Evolutionary conservation across 2,329 filamentous ascomycete genomes (phyloP).

Genomic region (Cladophialophora chaetospira): DNA sequence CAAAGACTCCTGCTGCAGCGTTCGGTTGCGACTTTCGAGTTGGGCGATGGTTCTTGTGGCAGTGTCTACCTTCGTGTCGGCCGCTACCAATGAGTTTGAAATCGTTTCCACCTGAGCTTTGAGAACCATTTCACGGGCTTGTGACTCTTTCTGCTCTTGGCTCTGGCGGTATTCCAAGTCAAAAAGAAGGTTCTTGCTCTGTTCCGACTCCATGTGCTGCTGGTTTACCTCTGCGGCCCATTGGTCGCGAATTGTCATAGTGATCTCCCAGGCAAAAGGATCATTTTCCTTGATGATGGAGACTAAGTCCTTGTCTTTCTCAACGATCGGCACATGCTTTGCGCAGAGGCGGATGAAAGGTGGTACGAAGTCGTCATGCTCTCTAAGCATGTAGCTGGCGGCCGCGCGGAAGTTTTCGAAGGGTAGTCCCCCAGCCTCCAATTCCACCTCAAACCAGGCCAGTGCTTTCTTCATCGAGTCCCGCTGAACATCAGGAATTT

Average conservation of each 20-base stretch:
- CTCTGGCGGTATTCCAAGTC: neutral
- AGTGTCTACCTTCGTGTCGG: neutral
- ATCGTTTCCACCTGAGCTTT: constrained; percentile 1
- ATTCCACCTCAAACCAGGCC: constrained; percentile 14
- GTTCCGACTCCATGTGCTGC: neutral
- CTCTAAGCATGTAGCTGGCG: constrained; percentile 4
- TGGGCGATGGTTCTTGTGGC: neutral
- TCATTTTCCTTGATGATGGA: constrained; percentile 1
- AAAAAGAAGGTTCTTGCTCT: neutral
- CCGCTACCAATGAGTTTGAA: neutral
- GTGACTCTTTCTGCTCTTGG: neutral
- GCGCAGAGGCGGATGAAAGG: constrained; percentile 9
- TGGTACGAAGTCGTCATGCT: constrained; percentile 4
- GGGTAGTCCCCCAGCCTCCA: neutral
- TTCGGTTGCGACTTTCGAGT: neutral
- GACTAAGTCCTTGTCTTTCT: neutral
- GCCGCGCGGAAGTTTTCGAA: constrained; percentile 3
- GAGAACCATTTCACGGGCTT: neutral
- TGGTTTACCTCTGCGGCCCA: neutral
- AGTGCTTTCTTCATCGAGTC: constrained; percentile 5
- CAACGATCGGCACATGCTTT: neutral
- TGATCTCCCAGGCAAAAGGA: constrained; percentile 5
- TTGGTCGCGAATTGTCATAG: neutral
- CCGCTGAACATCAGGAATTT: constrained; percentile 7
- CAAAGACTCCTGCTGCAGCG: constrained; percentile 9